phyloP scores from a whole-genome alignment of 352 stramenopile genomes.

The Pythium folliculosum region DNA sequence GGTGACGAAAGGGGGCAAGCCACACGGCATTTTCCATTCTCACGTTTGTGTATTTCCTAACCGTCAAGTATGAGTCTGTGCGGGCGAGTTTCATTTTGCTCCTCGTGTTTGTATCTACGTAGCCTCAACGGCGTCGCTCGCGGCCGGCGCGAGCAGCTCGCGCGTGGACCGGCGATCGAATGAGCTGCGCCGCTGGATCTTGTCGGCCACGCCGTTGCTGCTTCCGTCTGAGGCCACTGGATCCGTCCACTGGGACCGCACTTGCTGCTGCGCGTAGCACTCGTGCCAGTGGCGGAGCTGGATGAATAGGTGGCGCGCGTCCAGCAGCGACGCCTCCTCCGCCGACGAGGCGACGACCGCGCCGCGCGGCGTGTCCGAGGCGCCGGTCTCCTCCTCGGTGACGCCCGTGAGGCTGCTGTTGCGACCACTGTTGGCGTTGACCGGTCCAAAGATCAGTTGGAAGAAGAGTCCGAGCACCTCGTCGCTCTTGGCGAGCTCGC shows the following conservation, averaged over 20 bases:
- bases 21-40: background rate
- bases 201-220: background rate
- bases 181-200: constrained; percentile 15
- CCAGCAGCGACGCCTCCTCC: constrained; percentile 7
- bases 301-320: constrained; percentile 29
- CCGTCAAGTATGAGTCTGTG: background rate
- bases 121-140: background rate
- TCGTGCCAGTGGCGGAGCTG: constrained; percentile 53
- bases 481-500: constrained; percentile 53
- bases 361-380: background rate
- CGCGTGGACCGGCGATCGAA: constrained; percentile 22
- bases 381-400: constrained; percentile 2
- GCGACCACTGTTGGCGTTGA: background rate
- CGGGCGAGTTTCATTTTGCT: too few relatives aligned
- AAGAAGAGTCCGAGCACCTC: constrained; percentile 47
- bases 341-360: background rate
- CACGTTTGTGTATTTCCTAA: background rate
- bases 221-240: too few relatives aligned
- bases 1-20: background rate
- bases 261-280: constrained; percentile 46
- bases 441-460: constrained; percentile 17
- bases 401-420: constrained; percentile 10
- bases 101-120: too few relatives aligned
- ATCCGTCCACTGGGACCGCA: constrained; percentile 45
- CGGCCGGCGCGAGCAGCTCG: constrained; percentile 6